phyloP scores from a whole-genome alignment of 2,329 filamentous ascomycete species.

The Lojkania enalia region DNA sequence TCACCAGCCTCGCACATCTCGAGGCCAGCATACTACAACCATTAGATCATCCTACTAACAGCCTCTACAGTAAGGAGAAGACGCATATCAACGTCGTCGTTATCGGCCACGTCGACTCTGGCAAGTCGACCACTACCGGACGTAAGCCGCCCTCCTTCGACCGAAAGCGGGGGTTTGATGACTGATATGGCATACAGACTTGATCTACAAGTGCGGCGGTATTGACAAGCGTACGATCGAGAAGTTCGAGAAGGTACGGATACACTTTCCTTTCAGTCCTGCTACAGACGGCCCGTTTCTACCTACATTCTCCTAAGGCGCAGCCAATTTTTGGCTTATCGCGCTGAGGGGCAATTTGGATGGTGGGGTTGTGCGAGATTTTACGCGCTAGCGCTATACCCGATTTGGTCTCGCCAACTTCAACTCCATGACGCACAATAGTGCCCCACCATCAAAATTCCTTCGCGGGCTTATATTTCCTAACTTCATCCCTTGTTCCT shows the following conservation, averaged over 20 bases:
- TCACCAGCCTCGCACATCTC: constrained; percentile 19
- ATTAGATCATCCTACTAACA: constrained; percentile 37
- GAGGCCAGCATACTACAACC: constrained; percentile 8
- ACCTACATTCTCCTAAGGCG: constrained; percentile 24
- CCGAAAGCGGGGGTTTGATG: constrained; percentile 30
- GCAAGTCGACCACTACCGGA: constrained; percentile 95
- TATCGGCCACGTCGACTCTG: constrained; percentile 99
- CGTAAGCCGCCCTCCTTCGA: constrained; percentile 58
- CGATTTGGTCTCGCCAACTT: constrained; percentile 32
- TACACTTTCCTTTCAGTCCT: constrained; percentile 23
- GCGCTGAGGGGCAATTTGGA: constrained; percentile 43
- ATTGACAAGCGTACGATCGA: constrained; percentile 99
- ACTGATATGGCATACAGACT: constrained; percentile 63
- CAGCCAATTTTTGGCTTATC: constrained; percentile 39
- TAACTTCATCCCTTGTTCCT: constrained; percentile 5
- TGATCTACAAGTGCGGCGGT: constrained; percentile 99
- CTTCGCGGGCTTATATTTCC: constrained; percentile 2
- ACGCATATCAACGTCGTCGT: constrained; percentile 93
- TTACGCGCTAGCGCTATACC: constrained; percentile 42
- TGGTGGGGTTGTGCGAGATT: constrained; percentile 47
- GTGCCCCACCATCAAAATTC: constrained; percentile 10
- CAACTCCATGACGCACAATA: constrained; percentile 39
- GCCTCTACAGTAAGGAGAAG: constrained; percentile 80
- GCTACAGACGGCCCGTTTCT: constrained; percentile 12
- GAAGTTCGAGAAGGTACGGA: constrained; percentile 99